Evolutionary conservation across 2,329 filamentous ascomycete species (phyloP), one percentile per base, ranked within the genome.

Genomic region (Aspergillus puulaauensis): DNA sequence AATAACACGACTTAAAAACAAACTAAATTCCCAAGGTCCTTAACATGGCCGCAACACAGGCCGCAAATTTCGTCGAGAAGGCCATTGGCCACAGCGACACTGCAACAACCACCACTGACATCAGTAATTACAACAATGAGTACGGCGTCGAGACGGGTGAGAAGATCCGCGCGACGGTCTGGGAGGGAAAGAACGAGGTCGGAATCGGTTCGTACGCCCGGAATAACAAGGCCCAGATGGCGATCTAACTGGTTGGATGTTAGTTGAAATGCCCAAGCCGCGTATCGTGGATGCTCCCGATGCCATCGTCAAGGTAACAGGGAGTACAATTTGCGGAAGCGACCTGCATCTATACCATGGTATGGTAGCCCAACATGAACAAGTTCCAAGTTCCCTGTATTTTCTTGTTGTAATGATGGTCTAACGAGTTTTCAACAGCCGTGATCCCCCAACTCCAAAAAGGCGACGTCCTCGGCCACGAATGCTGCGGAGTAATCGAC

Each of bases 121-220:
- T 55, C 14, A 55, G 53, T 31, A 55, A 49, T 46, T 55, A 55
- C 45, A 49, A 55, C 39, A 55, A 55, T 23, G 73, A 78, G 19
- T 79, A 80, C 69, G 83, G 80, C 23, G 77, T 83, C 66, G 74
- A 79, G 4, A 76, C 73, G 3, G 74, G 73, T 33, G 83, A 86
- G 66, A 88, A 75, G 15, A 95, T 96, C 89, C 89, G 90, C 73
- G 92, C 91, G 0, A 76, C 96, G 14, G 84, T 83, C 2, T 96
- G 91, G 91, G 86, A 89, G 74, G 89, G 90, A 52, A 95, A 93
- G 79, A 90, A 92, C 68, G 84, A 80, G 31, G 90, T 96, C 47
- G 76, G 89, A 68, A 79, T 96, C 17, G 77, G 83, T 86, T 57
- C 14, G 2, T 27, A 31, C 49, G 19, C 4, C 31, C 40, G 27